Percentiles rank a stretch among this genome's conserved stretches.
phyloP scores from a whole-genome alignment of 2,329 filamentous ascomycete genomes.

The Pezizomycotina sp. region DNA sequence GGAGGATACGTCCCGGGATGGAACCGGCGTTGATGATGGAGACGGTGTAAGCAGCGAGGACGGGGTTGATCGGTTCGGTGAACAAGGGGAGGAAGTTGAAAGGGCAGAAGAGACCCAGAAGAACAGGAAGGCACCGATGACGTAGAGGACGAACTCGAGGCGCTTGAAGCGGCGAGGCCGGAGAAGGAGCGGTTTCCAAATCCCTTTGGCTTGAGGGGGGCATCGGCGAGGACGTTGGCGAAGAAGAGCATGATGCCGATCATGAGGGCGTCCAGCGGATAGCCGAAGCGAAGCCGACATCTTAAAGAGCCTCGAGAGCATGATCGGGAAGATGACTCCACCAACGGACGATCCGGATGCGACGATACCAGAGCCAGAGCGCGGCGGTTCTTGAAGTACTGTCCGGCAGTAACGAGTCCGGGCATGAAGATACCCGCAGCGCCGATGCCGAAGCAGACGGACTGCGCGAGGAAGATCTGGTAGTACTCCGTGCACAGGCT shows the following conservation, averaged over 20 bases:
- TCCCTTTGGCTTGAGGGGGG: conserved; percentile 25
- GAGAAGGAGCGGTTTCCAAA: conserved; percentile 25
- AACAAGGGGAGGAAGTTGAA: conserved; percentile 9
- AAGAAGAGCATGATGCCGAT: conserved; percentile 31
- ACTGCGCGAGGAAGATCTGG: conserved; percentile 31
- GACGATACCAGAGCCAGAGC: conserved; percentile 29
- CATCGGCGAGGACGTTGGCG: conserved; percentile 19
- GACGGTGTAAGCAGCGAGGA: too few species aligned
- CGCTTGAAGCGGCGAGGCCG: conserved; percentile 25
- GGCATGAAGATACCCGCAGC: conserved; percentile 29
- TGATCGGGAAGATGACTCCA: conserved; percentile 33
- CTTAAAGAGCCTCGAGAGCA: conserved; percentile 28
- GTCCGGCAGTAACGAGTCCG: conserved; percentile 28
- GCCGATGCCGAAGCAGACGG: conserved; percentile 30
- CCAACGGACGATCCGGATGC: conserved; percentile 31
- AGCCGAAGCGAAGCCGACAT: conserved; percentile 35
- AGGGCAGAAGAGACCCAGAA: conserved; percentile 21
- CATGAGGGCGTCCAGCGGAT: conserved; percentile 36
- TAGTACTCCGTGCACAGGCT: conserved; percentile 30
- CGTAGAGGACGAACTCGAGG: conserved; percentile 24
- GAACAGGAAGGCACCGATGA: conserved; percentile 24
- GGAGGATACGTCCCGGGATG: conserved; percentile 40
- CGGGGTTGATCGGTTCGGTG: too few species aligned
- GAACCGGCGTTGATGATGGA: too few species aligned
- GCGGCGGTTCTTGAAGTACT: too few species aligned